Evolutionary conservation across 768 basidiomycete genomes (phyloP).

Genomic region (Lactifluus subvellereus): DNA sequence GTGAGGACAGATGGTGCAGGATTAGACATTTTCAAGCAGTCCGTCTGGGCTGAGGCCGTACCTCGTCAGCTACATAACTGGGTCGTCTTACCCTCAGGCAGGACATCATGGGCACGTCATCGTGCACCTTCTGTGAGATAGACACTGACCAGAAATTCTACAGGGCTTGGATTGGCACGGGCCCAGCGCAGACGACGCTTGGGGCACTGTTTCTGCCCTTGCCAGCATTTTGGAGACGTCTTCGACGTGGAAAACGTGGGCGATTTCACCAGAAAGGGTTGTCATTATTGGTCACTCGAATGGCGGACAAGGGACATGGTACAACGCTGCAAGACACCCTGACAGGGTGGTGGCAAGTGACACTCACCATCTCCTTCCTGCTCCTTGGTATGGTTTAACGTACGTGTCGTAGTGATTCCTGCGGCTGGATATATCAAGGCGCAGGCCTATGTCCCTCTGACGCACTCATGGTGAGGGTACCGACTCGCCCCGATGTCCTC

Average conservation of each 20-base stretch:
- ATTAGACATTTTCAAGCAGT: constrained; percentile 52
- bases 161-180: constrained; percentile 95
- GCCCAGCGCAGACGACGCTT: constrained; percentile 66
- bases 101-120: constrained; percentile 68
- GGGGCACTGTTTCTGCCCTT: constrained; percentile 56
- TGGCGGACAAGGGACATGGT: constrained; percentile 88
- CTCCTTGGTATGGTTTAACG: neutral
- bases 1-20: constrained; percentile 74
- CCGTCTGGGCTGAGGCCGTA: constrained; percentile 61
- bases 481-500: neutral
- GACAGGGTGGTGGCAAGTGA: constrained; percentile 63
- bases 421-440: constrained; percentile 85
- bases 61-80: constrained; percentile 57
- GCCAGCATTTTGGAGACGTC: constrained; percentile 37
- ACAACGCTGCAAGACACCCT: constrained; percentile 68
- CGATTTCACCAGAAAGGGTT: constrained; percentile 37
- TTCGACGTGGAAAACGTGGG: constrained; percentile 39
- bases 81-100: constrained; percentile 77
- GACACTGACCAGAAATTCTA: neutral
- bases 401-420: constrained; percentile 48
- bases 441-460: constrained; percentile 75
- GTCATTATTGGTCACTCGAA: constrained; percentile 90
- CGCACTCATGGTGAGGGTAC: constrained; percentile 47
- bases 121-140: neutral
- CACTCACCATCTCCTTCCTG: constrained; percentile 24